Evolutionary conservation across 331 rosid genomes (phyloP).

Genomic region (Quercus phellos): DNA sequence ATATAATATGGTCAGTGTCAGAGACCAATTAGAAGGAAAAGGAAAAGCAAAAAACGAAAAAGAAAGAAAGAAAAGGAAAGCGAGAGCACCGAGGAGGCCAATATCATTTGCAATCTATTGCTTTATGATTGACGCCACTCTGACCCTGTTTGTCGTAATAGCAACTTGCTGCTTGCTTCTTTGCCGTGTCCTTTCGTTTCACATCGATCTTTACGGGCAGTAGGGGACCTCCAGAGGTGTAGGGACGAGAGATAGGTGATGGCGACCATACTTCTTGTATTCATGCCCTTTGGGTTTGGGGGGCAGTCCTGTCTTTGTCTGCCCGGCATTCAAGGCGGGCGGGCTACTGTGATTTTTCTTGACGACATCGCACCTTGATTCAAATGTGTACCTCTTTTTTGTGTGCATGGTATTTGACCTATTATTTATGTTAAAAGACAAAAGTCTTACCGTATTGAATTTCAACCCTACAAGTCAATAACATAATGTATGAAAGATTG

Average conservation of each 20-base stretch:
- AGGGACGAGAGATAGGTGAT: slow-evolving; percentile 8
- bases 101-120: slow-evolving; percentile 62
- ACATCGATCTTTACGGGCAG: slow-evolving; percentile 23
- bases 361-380: too few species aligned
- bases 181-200: slow-evolving; percentile 38
- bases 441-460: neutral
- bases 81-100: slow-evolving; percentile 29
- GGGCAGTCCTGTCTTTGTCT: slow-evolving; percentile 45
- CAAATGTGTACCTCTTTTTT: too few species aligned
- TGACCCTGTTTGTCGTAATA: slow-evolving; percentile 43
- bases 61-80: neutral
- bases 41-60: neutral
- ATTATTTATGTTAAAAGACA: too few species aligned
- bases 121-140: slow-evolving; percentile 66
- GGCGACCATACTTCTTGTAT: slow-evolving; percentile 25
- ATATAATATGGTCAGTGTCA: neutral
- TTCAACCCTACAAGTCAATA: too few species aligned
- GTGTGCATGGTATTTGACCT: too few species aligned
- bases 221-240: slow-evolving; percentile 11
- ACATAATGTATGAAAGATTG: too few species aligned
- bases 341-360: slow-evolving; percentile 25
- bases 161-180: slow-evolving; percentile 1
- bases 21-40: slow-evolving; percentile 20
- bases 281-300: slow-evolving; percentile 13
- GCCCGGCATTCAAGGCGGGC: slow-evolving; percentile 71